phyloP scores from a whole-genome alignment of 2,329 filamentous ascomycete genomes.

The Lasiodiplodia citricola region DNA sequence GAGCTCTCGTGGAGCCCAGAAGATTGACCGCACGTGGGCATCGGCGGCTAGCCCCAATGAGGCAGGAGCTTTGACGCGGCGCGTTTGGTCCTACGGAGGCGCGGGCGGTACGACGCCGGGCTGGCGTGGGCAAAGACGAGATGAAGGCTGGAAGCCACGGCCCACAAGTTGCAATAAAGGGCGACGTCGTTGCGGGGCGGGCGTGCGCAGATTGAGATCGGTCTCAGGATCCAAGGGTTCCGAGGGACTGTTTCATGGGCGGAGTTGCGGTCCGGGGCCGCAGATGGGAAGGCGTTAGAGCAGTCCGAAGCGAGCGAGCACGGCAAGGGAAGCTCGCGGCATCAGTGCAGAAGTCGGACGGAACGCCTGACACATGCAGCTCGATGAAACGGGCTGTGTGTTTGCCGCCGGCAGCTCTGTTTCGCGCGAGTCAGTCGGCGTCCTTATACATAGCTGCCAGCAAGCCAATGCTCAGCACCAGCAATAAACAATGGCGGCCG shows the following conservation, averaged over 20 bases:
- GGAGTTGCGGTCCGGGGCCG: conserved; percentile 13
- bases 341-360: background rate
- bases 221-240: background rate
- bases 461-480: background rate
- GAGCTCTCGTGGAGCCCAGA: too few species aligned
- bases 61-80: conserved; percentile 1
- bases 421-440: conserved; percentile 7
- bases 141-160: background rate
- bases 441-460: background rate
- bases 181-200: background rate
- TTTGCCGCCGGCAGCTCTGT: background rate
- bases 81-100: background rate
- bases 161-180: conserved; percentile 1
- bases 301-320: background rate
- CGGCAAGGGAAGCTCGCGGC: background rate
- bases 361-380: conserved; percentile 6
- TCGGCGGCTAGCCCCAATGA: background rate
- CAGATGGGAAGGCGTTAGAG: background rate
- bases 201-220: background rate
- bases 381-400: background rate
- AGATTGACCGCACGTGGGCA: too few species aligned
- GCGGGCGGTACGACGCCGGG: too few species aligned
- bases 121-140: too few species aligned
- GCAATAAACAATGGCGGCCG: background rate
- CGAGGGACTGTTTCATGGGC: conserved; percentile 5